Evolutionary conservation across 148 eudicot species (phyloP).

Genomic region (Camellia lanceoleosa): DNA sequence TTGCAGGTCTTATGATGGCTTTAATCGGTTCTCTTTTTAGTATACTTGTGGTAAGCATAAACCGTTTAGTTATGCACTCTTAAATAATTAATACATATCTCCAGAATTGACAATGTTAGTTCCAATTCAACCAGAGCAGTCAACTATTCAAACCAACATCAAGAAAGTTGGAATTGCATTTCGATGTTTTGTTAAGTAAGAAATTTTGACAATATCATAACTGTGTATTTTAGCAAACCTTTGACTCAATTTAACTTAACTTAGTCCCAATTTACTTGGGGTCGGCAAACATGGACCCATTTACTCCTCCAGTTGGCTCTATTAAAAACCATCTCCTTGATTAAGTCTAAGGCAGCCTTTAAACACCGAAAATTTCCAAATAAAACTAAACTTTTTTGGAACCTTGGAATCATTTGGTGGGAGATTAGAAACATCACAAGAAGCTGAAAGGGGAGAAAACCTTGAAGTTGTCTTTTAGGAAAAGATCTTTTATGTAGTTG

Average conservation of each 20-base stretch:
- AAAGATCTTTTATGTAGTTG: background rate
- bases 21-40: conserved; percentile 69
- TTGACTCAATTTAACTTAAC: background rate
- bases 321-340: too few species aligned
- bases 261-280: too few species aligned
- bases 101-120: background rate
- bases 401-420: too few species aligned
- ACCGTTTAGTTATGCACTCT: background rate
- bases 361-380: background rate
- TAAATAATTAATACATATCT: background rate
- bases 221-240: too few species aligned
- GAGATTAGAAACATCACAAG: background rate
- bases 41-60: conserved; percentile 53
- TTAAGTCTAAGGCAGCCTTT: too few species aligned
- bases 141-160: too few species aligned
- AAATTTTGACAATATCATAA: too few species aligned
- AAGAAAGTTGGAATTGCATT: too few species aligned
- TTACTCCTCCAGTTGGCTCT: too few species aligned
- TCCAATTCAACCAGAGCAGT: background rate
- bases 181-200: too few species aligned
- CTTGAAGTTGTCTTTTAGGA: background rate
- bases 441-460: background rate
- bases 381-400: background rate
- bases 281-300: too few species aligned
- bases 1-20: conserved; percentile 78